Conservation (phyloP, 2,329 filamentous ascomycete genomes). For the Xylariaceae sp. region DNA sequence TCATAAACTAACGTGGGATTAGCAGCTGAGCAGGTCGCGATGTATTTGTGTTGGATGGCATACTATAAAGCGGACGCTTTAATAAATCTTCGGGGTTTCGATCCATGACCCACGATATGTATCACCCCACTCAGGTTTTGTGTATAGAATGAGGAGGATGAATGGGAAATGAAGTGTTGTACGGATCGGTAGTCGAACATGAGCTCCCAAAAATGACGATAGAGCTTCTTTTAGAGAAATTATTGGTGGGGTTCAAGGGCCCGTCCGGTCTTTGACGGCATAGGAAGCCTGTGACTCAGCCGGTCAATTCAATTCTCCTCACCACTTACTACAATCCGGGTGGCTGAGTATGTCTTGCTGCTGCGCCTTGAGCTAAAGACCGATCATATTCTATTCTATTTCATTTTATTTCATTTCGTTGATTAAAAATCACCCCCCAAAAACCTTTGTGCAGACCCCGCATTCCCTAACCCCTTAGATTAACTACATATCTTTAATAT, state of each 20-base stretch:
- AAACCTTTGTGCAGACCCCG: too few species aligned
- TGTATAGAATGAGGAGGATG: not conserved
- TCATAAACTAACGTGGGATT: conserved; percentile 63
- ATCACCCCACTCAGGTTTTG: not conserved
- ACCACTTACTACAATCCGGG: too few species aligned
- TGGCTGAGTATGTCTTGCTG: too few species aligned
- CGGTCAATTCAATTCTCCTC: too few species aligned
- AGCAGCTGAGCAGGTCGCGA: not conserved
- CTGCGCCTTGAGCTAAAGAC: too few species aligned
- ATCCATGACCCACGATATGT: conserved; percentile 29
- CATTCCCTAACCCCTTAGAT: too few species aligned
- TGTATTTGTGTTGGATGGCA: not conserved
- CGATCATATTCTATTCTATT: too few species aligned
- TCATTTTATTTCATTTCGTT: too few species aligned
- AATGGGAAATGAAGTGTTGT: not conserved
- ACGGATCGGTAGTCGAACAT: not conserved
- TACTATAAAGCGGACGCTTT: conserved; percentile 51
- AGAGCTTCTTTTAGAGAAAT: not conserved
- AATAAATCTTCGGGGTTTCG: conserved; percentile 44
- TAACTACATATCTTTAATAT: too few species aligned
- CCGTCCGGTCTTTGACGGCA: not conserved
- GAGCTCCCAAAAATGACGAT: not conserved
- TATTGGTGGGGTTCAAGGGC: not conserved
- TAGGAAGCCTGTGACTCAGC: conserved; percentile 2
- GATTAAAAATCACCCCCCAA: too few species aligned